Evolutionary conservation across 208 protist genomes (phyloP), one percentile per base, ranked within the genome.

Genomic region (Wallacemonas sp.): DNA sequence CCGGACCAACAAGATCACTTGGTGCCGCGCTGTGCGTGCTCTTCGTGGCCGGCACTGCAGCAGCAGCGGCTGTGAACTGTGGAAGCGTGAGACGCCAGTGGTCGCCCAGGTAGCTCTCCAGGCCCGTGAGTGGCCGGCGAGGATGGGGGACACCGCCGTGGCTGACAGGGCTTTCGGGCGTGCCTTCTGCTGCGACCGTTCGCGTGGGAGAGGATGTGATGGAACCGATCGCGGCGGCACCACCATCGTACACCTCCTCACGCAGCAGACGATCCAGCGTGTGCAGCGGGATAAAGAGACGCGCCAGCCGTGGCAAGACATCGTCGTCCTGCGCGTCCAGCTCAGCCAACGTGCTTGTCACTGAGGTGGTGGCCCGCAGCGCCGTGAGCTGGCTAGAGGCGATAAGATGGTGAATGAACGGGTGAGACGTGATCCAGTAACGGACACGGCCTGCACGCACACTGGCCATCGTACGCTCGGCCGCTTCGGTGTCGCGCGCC

Each of bases 361-460:
- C 17, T 3, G 19, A 30, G 52, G 30, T n/a, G 32, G 27, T n/a
- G 16, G 52, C 32, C 4, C 32, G 52, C 29, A 58, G 30, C 12
- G 52, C 52, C 3, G 12, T 19, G 36, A 93, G 79, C 52, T 82
- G 58, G 23, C 74, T 62, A 24, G 76, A 78, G 64, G 85, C 83
- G 21, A 71, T 77, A 27, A 93, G 30, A 6, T 67, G 75, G 26
- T 74, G 80, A 8, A 90, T 64, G 34, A 93, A 80, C 3, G 70
- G 68, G 26, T 90, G 71, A 16, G 74, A 69, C 6, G 79, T 61
- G 23, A 74, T 65, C 21, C 58, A 34, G 43, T 80, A 72, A 21
- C 48, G 39, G 14, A 41, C 29, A 5, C 48, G 29, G 26, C 49
- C 58, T n/a, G 9, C 29, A n/a, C 64, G 16, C 43, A 34, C 49